Percentiles rank a stretch among this genome's conserved stretches.
Conservation (phyloP, 345 rosid species). For the Nasturtium officinale region DNA sequence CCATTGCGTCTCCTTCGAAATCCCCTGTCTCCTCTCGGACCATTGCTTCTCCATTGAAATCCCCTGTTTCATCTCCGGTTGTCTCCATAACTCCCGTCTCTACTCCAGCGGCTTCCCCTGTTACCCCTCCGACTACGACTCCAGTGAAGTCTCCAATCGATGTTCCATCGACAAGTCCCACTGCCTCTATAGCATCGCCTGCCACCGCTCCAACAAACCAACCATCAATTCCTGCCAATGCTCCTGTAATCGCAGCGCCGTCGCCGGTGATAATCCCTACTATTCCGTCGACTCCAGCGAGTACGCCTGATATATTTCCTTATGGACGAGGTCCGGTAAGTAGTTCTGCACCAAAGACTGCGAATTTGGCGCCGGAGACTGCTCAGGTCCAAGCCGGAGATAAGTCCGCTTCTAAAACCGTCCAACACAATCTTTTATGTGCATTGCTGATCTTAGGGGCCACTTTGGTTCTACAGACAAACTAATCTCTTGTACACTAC, state of each 20-base stretch:
- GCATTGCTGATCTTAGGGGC: constrained; percentile 38
- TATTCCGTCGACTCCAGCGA: constrained; percentile 56
- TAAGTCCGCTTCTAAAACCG: constrained; percentile 48
- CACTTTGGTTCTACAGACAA: neutral
- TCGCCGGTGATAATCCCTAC: constrained; percentile 43
- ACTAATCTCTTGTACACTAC: neutral
- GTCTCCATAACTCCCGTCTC: constrained; percentile 22
- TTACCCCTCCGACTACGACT: constrained; percentile 25
- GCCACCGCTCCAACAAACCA: constrained; percentile 14
- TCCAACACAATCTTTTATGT: constrained; percentile 32
- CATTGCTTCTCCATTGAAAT: too few species aligned
- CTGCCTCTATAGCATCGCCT: constrained; percentile 14
- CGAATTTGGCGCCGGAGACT: constrained; percentile 42
- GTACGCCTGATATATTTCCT: constrained; percentile 57
- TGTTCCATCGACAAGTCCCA: constrained; percentile 40
- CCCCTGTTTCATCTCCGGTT: constrained; percentile 43
- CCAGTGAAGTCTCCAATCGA: constrained; percentile 30
- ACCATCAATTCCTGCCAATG: constrained; percentile 43
- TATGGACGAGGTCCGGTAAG: constrained; percentile 51
- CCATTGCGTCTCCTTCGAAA: neutral
- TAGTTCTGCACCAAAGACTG: constrained; percentile 27
- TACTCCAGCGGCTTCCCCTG: constrained; percentile 10
- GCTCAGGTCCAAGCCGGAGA: constrained; percentile 44
- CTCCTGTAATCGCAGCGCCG: constrained; percentile 43
- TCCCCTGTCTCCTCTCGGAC: constrained; percentile 40